Percentiles rank a stretch among this genome's conserved stretches.
phyloP scores from a whole-genome alignment of 306 rosid species.

The Erythrophleum fordii region DNA sequence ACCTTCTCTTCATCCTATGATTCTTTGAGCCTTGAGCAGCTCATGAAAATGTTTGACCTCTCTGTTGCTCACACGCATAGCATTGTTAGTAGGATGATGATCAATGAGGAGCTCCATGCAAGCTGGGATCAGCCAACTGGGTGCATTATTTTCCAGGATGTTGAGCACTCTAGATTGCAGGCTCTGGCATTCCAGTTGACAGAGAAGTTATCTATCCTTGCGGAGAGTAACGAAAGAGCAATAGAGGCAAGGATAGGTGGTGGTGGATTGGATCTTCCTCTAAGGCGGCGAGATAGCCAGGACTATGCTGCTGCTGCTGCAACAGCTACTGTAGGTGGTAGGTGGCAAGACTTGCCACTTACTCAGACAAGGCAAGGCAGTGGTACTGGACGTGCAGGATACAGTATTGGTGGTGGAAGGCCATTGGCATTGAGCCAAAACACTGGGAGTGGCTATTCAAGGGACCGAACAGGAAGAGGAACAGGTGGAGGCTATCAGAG shows the following conservation, averaged over 20 bases:
- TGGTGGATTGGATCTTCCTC: constrained; percentile 83
- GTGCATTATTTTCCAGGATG: constrained; percentile 63
- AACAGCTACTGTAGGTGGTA: constrained; percentile 49
- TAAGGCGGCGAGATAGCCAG: constrained; percentile 84
- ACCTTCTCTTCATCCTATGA: constrained; percentile 82
- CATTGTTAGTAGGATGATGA: constrained; percentile 90
- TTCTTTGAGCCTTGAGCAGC: constrained; percentile 76
- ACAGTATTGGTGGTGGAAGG: constrained; percentile 61
- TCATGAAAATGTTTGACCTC: constrained; percentile 78
- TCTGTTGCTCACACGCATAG: constrained; percentile 64
- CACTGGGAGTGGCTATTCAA: constrained; percentile 55
- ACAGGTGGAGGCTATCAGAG: constrained; percentile 60
- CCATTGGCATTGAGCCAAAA: constrained; percentile 50
- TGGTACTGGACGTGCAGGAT: constrained; percentile 64
- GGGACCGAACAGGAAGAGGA: constrained; percentile 60
- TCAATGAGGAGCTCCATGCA: constrained; percentile 90
- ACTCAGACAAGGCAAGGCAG: constrained; percentile 76
- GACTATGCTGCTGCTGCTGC: constrained; percentile 69
- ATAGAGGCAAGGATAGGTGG: constrained; percentile 83
- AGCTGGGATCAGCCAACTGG: constrained; percentile 71
- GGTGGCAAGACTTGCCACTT: constrained; percentile 80
- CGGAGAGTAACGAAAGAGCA: constrained; percentile 93
- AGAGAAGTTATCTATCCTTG: constrained; percentile 78
- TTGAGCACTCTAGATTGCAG: constrained; percentile 70
- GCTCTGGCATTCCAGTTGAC: constrained; percentile 85